phyloP scores from a whole-genome alignment of 805 yeast species.

The Starmerella stellata region DNA sequence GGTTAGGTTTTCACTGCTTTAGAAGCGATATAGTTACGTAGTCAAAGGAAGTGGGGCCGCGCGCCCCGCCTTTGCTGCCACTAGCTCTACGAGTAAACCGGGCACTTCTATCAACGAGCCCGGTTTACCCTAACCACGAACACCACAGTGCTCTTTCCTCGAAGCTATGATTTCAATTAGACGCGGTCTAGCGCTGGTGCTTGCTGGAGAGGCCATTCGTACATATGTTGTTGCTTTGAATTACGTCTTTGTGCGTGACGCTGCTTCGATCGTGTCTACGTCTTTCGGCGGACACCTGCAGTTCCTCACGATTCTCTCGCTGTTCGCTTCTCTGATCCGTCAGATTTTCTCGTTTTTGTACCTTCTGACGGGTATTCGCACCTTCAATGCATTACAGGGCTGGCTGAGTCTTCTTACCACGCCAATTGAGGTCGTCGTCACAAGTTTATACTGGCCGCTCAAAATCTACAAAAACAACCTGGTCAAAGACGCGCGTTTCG shows the following conservation, averaged over 20 bases:
- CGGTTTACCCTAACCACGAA: too few species aligned
- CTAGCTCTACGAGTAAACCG: too few species aligned
- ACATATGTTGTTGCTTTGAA: slow-evolving; percentile 13
- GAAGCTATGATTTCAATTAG: not conserved
- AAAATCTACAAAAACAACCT: slow-evolving; percentile 17
- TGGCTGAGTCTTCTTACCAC: slow-evolving; percentile 17
- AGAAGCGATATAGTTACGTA: too few species aligned
- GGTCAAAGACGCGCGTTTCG: slow-evolving; percentile 19
- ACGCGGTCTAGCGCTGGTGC: slow-evolving; percentile 3
- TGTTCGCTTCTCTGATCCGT: slow-evolving; percentile 14
- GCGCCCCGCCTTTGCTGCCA: too few species aligned
- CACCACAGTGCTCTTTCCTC: too few species aligned
- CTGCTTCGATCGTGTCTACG: slow-evolving; percentile 8
- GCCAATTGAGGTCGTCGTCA: slow-evolving; percentile 22
- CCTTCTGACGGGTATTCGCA: slow-evolving; percentile 18
- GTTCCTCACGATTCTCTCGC: slow-evolving; percentile 21
- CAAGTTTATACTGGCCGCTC: slow-evolving; percentile 22
- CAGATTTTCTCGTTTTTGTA: slow-evolving; percentile 19
- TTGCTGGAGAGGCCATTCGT: slow-evolving; percentile 10
- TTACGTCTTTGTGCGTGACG: slow-evolving; percentile 8
- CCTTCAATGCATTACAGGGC: slow-evolving; percentile 13
- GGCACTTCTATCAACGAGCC: too few species aligned
- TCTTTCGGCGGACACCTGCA: slow-evolving; percentile 25
- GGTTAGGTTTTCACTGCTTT: too few species aligned
- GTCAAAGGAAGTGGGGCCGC: too few species aligned